Base-by-base conservation (phyloP, 2,329 filamentous ascomycete species). In the Xylariomycetidae sp. region DNA sequence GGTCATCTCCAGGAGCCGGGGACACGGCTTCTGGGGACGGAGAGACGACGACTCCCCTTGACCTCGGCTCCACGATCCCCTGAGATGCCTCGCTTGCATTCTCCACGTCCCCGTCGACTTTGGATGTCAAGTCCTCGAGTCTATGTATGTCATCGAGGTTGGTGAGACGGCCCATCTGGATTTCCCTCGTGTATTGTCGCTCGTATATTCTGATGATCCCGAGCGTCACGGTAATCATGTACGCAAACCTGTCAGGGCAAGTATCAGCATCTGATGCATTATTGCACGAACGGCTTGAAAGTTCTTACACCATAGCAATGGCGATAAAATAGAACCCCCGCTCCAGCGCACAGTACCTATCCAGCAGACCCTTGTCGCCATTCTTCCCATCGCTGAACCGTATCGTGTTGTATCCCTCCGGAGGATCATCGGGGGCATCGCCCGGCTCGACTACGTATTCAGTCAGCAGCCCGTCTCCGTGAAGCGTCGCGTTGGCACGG, bases 261-360 rank as follows among this genome's bases (percentile, higher is more conserved):
- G 46, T 23, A 11, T 25, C 22, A 29, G n/a, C n/a, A 7, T 8
- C 27, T n/a, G 16, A 25, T 12, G n/a, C 7, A 28, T 22, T 16
- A 20, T n/a, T n/a, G n/a, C n/a, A n/a, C n/a, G n/a, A n/a, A n/a
- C n/a, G n/a, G n/a, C n/a, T n/a, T n/a, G n/a, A n/a, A n/a, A n/a
- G n/a, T 16, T 20, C 56, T 13, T 40, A 63, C 54, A 62, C 38
- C 4, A 62, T 36, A 11, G 36, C 42, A 6, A 56, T 38, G 16
- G 46, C 40, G 17, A 63, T 50, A 33, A 47, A 50, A 34, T 54
- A 64, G 31, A 53, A 62, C 3, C 48, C 47, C 9, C 44, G 50
- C 34, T 62, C 60, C 19, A 58, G 41, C 8, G 44, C 37, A 33
- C 45, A 48, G 15, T 40, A 46, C 27, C 15, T 38, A 18, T 46